phyloP scores from a whole-genome alignment of 1,139 yeast species.

The Pichia sp. region DNA sequence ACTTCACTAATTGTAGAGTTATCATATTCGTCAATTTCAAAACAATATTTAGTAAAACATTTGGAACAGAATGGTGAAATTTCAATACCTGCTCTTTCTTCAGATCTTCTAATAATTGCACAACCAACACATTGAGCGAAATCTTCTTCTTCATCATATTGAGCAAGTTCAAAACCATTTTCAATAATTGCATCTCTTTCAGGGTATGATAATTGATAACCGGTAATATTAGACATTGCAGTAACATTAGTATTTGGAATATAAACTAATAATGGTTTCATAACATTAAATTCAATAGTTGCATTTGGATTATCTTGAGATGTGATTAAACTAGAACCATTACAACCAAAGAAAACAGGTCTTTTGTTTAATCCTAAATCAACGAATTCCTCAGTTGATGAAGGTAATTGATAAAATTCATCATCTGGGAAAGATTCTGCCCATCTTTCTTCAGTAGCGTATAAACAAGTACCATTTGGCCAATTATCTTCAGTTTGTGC shows the following conservation, averaged over 20 bases:
- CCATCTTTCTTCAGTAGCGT: conserved; percentile 31
- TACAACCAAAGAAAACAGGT: conserved; percentile 52
- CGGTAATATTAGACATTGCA: conserved; percentile 42
- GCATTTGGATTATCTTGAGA: conserved; percentile 26
- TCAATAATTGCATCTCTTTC: conserved; percentile 42
- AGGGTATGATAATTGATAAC: conserved; percentile 37
- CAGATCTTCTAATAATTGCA: conserved; percentile 49
- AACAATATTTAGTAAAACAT: conserved; percentile 38
- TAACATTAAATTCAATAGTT: conserved; percentile 31
- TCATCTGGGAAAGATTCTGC: conserved; percentile 38
- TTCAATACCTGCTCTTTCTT: conserved; percentile 36
- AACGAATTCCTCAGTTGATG: conserved; percentile 36
- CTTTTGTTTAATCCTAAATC: conserved; percentile 39
- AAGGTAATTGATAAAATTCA: conserved; percentile 45
- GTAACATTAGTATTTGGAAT: conserved; percentile 48
- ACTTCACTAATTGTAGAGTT: conserved; percentile 10
- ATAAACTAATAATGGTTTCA: conserved; percentile 49
- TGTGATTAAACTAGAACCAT: conserved; percentile 28
- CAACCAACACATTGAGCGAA: conserved; percentile 54
- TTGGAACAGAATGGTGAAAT: conserved; percentile 30
- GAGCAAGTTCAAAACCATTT: conserved; percentile 53
- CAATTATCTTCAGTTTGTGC: conserved; percentile 54
- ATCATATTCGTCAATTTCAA: conserved; percentile 14
- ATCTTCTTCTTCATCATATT: conserved; percentile 32
- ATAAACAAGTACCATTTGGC: conserved; percentile 61